Percentiles rank a stretch among this genome's conserved stretches.
phyloP scores from a whole-genome alignment of 768 basidiomycete genomes.

The Leccinum broughii region DNA sequence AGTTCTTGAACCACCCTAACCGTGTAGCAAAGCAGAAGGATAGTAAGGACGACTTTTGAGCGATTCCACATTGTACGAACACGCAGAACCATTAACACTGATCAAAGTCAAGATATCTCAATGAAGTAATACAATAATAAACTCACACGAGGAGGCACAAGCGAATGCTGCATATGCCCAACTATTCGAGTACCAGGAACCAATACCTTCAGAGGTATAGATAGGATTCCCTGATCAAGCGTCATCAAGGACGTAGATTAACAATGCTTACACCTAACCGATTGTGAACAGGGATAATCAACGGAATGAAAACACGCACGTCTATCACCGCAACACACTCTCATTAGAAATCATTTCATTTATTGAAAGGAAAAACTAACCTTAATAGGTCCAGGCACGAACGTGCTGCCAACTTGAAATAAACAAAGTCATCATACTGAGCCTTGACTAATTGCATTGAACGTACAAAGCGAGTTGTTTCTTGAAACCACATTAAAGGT shows the following conservation, averaged over 20 bases:
- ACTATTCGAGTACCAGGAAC: too few species aligned
- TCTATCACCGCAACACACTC: neutral
- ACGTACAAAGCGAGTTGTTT: neutral
- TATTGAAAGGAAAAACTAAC: neutral
- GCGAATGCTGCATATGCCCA: too few species aligned
- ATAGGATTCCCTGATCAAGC: neutral
- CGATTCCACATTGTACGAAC: too few species aligned
- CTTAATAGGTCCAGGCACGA: neutral
- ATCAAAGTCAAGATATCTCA: too few species aligned
- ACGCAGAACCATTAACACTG: too few species aligned
- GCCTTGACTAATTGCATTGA: neutral
- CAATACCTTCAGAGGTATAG: too few species aligned
- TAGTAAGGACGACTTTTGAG: too few species aligned
- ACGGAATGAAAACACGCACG: neutral
- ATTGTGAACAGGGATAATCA: neutral
- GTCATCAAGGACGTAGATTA: neutral
- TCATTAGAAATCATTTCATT: neutral
- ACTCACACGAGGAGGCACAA: too few species aligned
- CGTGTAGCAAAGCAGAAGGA: too few species aligned
- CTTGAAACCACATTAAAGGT: too few species aligned
- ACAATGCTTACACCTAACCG: neutral
- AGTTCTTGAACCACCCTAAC: too few species aligned
- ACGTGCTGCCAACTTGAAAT: neutral
- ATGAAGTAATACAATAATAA: too few species aligned
- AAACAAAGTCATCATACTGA: neutral